phyloP scores from a whole-genome alignment of 2,329 filamentous ascomycete species.

The Calonectria hawksworthii region DNA sequence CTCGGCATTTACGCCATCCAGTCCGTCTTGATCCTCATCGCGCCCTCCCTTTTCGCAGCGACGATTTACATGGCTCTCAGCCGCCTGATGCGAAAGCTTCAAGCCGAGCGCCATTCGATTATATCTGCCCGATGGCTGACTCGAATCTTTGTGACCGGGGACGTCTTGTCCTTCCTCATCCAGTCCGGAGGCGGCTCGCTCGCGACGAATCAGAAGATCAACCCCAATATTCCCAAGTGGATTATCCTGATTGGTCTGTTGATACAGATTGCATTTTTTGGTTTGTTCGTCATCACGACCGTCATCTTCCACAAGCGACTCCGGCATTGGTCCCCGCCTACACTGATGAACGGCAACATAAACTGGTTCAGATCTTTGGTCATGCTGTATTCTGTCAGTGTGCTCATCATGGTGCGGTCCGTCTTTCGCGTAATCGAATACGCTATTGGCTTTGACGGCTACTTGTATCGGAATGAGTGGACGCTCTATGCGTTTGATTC shows the following conservation, averaged over 20 bases:
- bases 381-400: not conserved
- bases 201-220: constrained; percentile 1
- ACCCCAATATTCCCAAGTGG: constrained; percentile 1
- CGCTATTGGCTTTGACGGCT: constrained; percentile 54
- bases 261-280: not conserved
- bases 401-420: not conserved
- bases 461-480: constrained; percentile 56
- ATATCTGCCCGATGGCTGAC: constrained; percentile 5
- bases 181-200: not conserved
- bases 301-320: constrained; percentile 2
- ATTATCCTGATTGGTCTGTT: not conserved
- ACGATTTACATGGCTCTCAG: constrained; percentile 9
- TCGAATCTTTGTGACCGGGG: not conserved
- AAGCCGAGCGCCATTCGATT: not conserved
- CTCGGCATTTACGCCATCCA: constrained; percentile 5
- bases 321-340: not conserved
- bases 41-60: not conserved
- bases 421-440: constrained; percentile 61
- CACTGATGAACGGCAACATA: not conserved
- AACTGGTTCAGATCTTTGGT: not conserved
- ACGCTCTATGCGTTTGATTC: constrained; percentile 58
- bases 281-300: not conserved
- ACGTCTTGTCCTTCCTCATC: not conserved
- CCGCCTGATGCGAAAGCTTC: not conserved
- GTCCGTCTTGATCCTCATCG: not conserved